These are phyloP conservation scores for Colletotrichum brevisporum DNA, from an alignment of 2,329 filamentous ascomycete species.

Conservation along the genomic window DNA sequence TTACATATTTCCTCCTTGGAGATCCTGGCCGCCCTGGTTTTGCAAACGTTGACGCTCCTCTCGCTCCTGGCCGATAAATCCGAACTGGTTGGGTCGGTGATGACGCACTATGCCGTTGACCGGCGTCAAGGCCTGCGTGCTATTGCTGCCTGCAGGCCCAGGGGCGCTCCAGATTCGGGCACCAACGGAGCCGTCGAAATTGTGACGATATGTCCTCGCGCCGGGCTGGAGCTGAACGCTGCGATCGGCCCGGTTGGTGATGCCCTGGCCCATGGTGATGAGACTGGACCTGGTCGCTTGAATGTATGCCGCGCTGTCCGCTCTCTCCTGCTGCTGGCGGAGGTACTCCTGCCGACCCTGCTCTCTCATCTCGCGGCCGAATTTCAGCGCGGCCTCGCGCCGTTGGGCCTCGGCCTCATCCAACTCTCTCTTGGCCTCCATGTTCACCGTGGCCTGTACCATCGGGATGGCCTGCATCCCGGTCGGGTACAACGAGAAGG, in stretches of 20 bases:
- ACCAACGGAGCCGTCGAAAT: background rate
- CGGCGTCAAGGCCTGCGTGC: background rate
- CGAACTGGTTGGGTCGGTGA: background rate
- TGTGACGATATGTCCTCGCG: background rate
- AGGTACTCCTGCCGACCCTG: background rate
- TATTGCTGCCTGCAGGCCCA: background rate
- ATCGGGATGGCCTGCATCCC: background rate
- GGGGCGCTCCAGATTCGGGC: background rate
- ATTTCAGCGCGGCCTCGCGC: background rate
- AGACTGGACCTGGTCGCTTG: background rate
- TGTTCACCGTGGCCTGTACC: background rate
- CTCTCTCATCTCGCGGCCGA: background rate
- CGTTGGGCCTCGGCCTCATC: background rate
- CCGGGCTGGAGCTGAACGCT: background rate
- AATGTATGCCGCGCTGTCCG: background rate
- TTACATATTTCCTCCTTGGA: too few relatives aligned
- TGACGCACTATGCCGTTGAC: background rate
- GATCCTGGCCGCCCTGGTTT: too few relatives aligned
- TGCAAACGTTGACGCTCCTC: too few relatives aligned
- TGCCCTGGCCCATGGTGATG: background rate
- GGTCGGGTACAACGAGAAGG: conserved; percentile 1
- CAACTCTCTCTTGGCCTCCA: background rate
- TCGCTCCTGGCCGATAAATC: background rate
- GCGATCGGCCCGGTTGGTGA: background rate
- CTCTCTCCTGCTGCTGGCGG: background rate